Evolutionary conservation across 441 rosid genomes (phyloP), one percentile per base, ranked within the genome.

Genomic region (Populus hybrid): DNA sequence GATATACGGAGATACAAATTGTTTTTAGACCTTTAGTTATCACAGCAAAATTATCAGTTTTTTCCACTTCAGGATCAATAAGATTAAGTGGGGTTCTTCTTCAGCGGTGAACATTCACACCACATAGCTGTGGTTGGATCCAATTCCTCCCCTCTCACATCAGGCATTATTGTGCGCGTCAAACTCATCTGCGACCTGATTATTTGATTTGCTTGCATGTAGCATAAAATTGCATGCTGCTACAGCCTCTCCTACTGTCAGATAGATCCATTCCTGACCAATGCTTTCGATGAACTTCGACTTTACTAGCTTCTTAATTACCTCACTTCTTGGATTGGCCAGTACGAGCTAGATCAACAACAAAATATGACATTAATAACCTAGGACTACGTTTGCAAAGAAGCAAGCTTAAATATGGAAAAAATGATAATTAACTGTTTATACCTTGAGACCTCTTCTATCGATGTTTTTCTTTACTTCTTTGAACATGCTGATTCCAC

Each of bases 271-370:
- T 68, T 89, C 92, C 67, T 88, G 85, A 3, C 97, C 95, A 31
- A 93, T 66, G 1, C 36, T 84, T 36, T 91, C 98, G 1, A 90
- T 72, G 72, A 86, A 87, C 75, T 88, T 87, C 14, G 97, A 82
- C 81, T 87, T 93, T 74, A 85, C 89, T 38, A 93, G 80, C 84
- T 91, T 91, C 91, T 93, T 92, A 86, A 86, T 88, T 56, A 92
- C 95, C 75, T 93, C 98, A 42, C 90, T 89, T 82, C 90, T 91
- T 20, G 98, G 98, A 76, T 93, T 93, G 23, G 92, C 93, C 85
- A 92, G 77, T 35, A 82, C 94, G 35, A 93, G 88, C 97, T 91
- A 69, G 14, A 16, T 26, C 74, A 18, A 36, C 20, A 64, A 36
- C 26, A 18, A 38, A 36, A 69, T 9, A 64, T 31, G 20, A 14